Evolutionary conservation across 2,329 filamentous ascomycete genomes (phyloP).

Genomic region (Sphaerulina populicola): DNA sequence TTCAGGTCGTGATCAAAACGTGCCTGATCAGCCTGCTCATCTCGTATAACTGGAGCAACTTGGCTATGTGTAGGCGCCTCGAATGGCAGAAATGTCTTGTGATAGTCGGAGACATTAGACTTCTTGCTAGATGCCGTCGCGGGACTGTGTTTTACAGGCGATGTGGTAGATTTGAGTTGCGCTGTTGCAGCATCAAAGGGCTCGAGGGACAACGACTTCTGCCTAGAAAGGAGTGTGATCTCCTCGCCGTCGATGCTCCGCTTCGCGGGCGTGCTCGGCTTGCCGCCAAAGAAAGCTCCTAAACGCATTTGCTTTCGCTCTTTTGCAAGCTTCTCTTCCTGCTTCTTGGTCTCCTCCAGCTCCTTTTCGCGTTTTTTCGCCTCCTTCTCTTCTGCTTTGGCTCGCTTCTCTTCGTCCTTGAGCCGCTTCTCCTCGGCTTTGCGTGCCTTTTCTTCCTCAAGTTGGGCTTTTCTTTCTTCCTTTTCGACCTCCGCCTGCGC

Average conservation of each 20-base stretch:
- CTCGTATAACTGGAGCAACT: slow-evolving; percentile 48
- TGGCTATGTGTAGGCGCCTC: slow-evolving; percentile 64
- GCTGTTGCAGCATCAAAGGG: slow-evolving; percentile 25
- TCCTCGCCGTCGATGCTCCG: slow-evolving; percentile 13
- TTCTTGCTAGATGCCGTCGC: slow-evolving; percentile 20
- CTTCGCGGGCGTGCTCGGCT: slow-evolving; percentile 32
- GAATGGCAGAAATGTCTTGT: slow-evolving; percentile 71
- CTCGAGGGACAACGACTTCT: slow-evolving; percentile 32
- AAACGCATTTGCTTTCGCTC: slow-evolving; percentile 33
- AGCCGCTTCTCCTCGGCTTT: slow-evolving; percentile 34
- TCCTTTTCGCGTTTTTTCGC: slow-evolving; percentile 38
- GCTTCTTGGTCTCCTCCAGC: slow-evolving; percentile 26
- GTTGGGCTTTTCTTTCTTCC: slow-evolving; percentile 34
- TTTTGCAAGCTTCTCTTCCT: slow-evolving; percentile 28
- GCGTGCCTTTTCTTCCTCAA: slow-evolving; percentile 36
- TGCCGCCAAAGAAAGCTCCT: slow-evolving; percentile 39
- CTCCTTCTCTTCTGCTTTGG: slow-evolving; percentile 36
- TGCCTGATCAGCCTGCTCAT: slow-evolving; percentile 23
- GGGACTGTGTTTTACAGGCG: slow-evolving; percentile 23
- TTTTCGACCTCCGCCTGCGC: slow-evolving; percentile 29
- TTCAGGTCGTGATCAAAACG: slow-evolving; percentile 28
- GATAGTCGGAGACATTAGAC: slow-evolving; percentile 34
- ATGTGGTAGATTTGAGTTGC: slow-evolving; percentile 21
- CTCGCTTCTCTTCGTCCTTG: slow-evolving; percentile 34
- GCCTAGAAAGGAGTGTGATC: slow-evolving; percentile 27